Conservation (phyloP, 768 basidiomycete species). For the Termitomyces sp. region DNA sequence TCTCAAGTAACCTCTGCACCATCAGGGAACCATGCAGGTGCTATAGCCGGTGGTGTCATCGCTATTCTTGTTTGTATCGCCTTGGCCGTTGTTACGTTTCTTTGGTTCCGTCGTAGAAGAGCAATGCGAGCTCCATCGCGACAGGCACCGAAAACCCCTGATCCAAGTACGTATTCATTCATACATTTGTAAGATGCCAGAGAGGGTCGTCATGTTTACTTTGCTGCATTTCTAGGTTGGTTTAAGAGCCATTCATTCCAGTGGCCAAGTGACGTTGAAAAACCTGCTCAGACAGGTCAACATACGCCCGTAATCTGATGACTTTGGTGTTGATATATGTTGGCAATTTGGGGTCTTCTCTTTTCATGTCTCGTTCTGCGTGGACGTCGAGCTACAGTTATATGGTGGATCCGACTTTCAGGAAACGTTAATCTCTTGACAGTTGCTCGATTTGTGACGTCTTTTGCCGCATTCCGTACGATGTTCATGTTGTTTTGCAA, state of each 20-base stretch:
- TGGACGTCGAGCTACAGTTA: no score
- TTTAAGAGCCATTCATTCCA: neutral
- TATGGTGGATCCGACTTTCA: no score
- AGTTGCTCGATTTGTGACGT: no score
- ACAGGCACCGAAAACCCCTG: slow-evolving; percentile 5
- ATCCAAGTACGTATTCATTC: slow-evolving; percentile 7
- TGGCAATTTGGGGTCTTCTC: no score
- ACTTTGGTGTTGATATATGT: no score
- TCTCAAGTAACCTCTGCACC: neutral
- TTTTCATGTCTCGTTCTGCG: no score
- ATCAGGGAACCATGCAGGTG: slow-evolving; percentile 9
- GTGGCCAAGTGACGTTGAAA: neutral
- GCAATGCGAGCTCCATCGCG: slow-evolving; percentile 8
- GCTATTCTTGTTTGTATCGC: slow-evolving; percentile 15
- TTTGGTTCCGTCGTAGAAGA: slow-evolving; percentile 14
- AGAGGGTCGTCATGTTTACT: neutral
- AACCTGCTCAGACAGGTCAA: neutral
- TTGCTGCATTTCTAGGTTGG: neutral
- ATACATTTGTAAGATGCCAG: neutral
- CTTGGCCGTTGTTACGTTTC: slow-evolving; percentile 9
- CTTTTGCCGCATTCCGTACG: no score
- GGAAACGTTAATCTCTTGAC: no score
- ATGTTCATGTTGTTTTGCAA: no score
- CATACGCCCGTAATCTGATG: no score
- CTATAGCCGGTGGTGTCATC: slow-evolving; percentile 21